Conservation (phyloP, 768 basidiomycete species). For the Filobasidium wieringae region DNA sequence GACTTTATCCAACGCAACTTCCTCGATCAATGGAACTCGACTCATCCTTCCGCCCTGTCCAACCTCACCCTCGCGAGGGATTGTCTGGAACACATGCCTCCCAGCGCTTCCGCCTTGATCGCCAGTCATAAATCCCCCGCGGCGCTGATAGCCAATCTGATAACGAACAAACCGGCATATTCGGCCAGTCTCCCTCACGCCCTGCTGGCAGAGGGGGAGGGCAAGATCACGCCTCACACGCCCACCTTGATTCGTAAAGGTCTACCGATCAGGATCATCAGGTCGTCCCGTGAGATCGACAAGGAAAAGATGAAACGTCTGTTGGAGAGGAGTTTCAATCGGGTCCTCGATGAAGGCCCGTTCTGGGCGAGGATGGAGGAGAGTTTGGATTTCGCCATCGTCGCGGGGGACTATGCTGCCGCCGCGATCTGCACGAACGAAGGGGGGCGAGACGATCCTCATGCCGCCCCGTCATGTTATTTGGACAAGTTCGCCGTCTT, state of each 20-base stretch:
- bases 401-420: constrained; percentile 90
- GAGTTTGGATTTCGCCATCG: constrained; percentile 76
- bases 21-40: constrained; percentile 56
- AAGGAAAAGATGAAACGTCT: constrained; percentile 60
- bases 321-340: constrained; percentile 75
- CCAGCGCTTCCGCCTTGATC: constrained; percentile 85
- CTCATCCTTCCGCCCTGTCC: constrained; percentile 71
- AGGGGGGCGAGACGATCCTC: constrained; percentile 4
- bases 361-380: constrained; percentile 70
- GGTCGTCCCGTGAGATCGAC: constrained; percentile 57
- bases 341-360: constrained; percentile 54
- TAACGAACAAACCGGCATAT: constrained; percentile 94
- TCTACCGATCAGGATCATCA: constrained; percentile 70
- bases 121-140: constrained; percentile 94
- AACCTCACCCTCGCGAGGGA: constrained; percentile 74
- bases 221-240: constrained; percentile 65
- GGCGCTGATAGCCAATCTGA: constrained; percentile 88
- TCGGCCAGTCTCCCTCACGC: constrained; percentile 93
- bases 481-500: constrained; percentile 97
- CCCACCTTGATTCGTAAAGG: constrained; percentile 87
- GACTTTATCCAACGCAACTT: constrained; percentile 77
- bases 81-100: constrained; percentile 85
- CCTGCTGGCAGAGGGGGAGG: constrained; percentile 55
- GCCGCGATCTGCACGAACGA: constrained; percentile 81
- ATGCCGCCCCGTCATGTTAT: constrained; percentile 58